phyloP scores from a whole-genome alignment of 768 basidiomycete species.

The Psilocybe subaeruginosa region DNA sequence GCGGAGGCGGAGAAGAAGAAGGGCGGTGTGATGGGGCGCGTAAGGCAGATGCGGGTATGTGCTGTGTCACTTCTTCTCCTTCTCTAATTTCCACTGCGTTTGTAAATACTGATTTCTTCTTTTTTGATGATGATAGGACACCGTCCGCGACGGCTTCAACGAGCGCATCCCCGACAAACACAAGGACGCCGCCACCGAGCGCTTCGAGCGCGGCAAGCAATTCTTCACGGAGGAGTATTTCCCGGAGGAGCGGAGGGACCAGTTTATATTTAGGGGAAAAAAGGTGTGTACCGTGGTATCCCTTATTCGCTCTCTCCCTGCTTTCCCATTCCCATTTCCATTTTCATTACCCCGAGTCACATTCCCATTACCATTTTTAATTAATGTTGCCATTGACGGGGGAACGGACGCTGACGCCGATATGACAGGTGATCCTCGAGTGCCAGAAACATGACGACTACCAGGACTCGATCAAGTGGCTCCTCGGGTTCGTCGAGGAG shows the following conservation, averaged over 20 bases:
- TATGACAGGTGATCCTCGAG: conserved; percentile 73
- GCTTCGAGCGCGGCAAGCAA: conserved; percentile 60
- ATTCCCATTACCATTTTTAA: too few relatives aligned
- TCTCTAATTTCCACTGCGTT: too few relatives aligned
- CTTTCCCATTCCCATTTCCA: too few relatives aligned
- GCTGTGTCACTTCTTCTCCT: too few relatives aligned
- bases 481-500: conserved; percentile 62
- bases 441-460: conserved; percentile 94
- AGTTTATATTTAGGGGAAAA: conserved; percentile 92
- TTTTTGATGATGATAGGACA: conserved; percentile 21
- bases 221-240: conserved; percentile 85
- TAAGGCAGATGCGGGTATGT: conserved; percentile 41
- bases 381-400: too few relatives aligned
- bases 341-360: not conserved
- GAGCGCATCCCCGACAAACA: conserved; percentile 73
- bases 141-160: conserved; percentile 26
- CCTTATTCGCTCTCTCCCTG: too few relatives aligned
- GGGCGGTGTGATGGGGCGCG: conserved; percentile 33
- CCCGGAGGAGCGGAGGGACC: conserved; percentile 88
- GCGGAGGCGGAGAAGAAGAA: conserved; percentile 33
- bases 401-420: not conserved
- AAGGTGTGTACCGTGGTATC: conserved; percentile 60
- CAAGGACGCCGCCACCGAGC: conserved; percentile 56
- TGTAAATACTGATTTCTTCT: too few relatives aligned
- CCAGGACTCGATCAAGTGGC: conserved; percentile 79